These are phyloP conservation scores for Aristolochia contorta DNA, from an alignment of 164 flowering plant genomes.

Conservation along the genomic window DNA sequence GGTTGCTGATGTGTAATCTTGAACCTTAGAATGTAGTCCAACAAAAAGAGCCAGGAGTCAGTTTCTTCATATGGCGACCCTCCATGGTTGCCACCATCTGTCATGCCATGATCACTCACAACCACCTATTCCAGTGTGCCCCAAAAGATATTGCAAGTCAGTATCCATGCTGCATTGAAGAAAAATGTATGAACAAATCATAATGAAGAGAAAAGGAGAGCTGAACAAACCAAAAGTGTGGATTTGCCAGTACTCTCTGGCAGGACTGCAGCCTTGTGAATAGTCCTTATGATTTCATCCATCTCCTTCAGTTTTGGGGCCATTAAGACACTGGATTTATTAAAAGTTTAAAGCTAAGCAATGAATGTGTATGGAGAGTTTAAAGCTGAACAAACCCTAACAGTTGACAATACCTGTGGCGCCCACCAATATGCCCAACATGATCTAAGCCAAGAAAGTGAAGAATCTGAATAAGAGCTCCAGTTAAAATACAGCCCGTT, in stretches of 20 bases:
- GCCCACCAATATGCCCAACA: constrained; percentile 96
- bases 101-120: constrained; percentile 99
- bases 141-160: constrained; percentile 1
- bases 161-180: not conserved
- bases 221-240: constrained; percentile 79
- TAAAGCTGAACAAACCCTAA: not conserved
- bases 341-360: not conserved
- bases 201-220: not conserved
- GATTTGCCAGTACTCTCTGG: constrained; percentile 18
- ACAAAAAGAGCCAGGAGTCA: constrained; percentile 78
- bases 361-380: not conserved
- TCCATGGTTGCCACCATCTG: constrained; percentile 89
- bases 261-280: constrained; percentile 35
- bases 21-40: constrained; percentile 26
- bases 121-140: constrained; percentile 37
- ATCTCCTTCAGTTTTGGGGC: constrained; percentile 77
- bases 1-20: constrained; percentile 25
- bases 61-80: constrained; percentile 94
- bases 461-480: constrained; percentile 60
- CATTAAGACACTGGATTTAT: constrained; percentile 62
- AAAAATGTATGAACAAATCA: not conserved
- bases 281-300: constrained; percentile 74
- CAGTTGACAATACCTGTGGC: constrained; percentile 47
- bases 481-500: constrained; percentile 7
- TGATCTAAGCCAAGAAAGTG: constrained; percentile 98